Conservation (phyloP, 2,329 filamentous ascomycete species). For the Pseudogymnoascus sp. region DNA sequence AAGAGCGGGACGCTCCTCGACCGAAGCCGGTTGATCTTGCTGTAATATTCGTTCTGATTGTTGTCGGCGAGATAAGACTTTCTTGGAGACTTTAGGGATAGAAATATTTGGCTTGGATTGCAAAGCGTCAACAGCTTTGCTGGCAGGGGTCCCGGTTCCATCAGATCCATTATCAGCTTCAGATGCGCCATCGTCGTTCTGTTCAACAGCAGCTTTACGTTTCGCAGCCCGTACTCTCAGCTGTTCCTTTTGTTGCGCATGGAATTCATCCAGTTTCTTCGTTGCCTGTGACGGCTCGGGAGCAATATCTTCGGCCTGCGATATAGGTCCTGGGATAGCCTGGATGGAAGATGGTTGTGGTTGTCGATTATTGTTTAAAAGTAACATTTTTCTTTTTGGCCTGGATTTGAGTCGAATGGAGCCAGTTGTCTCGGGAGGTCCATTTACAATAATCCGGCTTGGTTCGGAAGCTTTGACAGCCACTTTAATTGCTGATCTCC, state of each 20-base stretch:
- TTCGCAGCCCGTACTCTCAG: background rate
- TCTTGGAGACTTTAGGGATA: background rate
- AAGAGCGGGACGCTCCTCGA: background rate
- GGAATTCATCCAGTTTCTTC: slow-evolving; percentile 5
- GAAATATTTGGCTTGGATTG: background rate
- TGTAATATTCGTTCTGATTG: background rate
- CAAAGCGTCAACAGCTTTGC: background rate
- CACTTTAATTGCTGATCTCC: background rate
- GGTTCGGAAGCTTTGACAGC: background rate
- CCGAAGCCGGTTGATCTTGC: background rate
- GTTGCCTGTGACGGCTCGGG: slow-evolving; percentile 6
- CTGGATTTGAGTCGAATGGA: slow-evolving; percentile 10
- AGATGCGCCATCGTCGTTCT: background rate
- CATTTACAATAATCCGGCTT: background rate
- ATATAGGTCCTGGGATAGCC: too few species aligned
- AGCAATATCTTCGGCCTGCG: background rate
- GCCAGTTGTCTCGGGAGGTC: background rate
- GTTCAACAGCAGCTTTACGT: background rate
- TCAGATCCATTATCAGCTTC: background rate
- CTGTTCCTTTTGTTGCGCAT: background rate
- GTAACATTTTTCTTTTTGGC: slow-evolving; percentile 10
- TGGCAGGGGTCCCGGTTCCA: too few species aligned
- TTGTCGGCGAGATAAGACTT: background rate
- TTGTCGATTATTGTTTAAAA: background rate
- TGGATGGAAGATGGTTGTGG: background rate